A percentile compares a stretch with the other conserved stretches of the same genome.
These are phyloP conservation scores for Perkinsus chesapeaki DNA, from an alignment of 169 alveolate species.

Conservation along the genomic window DNA sequence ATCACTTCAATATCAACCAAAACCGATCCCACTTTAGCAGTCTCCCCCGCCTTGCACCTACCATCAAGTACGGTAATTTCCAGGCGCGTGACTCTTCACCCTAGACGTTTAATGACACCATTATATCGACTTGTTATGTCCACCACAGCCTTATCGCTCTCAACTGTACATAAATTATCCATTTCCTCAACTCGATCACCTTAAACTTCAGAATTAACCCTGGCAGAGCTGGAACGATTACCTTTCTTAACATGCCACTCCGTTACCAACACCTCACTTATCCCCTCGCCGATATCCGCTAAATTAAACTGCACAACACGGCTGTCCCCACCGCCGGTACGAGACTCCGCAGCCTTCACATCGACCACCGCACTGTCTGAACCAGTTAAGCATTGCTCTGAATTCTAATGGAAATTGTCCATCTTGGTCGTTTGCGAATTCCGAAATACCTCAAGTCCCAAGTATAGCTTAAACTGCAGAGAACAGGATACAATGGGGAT, in stretches of 20 bases:
- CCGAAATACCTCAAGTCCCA: too few species aligned
- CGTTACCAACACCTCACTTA: neutral
- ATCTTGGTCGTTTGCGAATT: too few species aligned
- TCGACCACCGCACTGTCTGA: neutral
- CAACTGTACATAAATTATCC: conserved; percentile 82
- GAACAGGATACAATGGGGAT: too few species aligned
- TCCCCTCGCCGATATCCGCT: neutral
- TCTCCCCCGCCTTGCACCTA: conserved; percentile 43
- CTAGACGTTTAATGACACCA: neutral
- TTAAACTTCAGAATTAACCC: conserved; percentile 21
- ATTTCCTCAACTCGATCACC: conserved; percentile 84
- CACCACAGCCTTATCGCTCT: conserved; percentile 88
- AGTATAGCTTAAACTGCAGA: too few species aligned
- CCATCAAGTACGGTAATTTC: neutral
- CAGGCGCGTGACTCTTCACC: neutral
- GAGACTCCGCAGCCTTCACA: neutral
- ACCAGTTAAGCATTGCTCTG: too few species aligned
- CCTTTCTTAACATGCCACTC: neutral
- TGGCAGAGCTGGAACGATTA: too few species aligned
- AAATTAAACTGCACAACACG: neutral
- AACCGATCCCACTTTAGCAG: conserved; percentile 55
- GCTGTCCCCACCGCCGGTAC: neutral
- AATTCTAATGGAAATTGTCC: too few species aligned
- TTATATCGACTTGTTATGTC: conserved; percentile 79
- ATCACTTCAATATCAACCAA: conserved; percentile 55